Conservation (phyloP, 768 basidiomycete genomes). For the Suillus subalutaceus region DNA sequence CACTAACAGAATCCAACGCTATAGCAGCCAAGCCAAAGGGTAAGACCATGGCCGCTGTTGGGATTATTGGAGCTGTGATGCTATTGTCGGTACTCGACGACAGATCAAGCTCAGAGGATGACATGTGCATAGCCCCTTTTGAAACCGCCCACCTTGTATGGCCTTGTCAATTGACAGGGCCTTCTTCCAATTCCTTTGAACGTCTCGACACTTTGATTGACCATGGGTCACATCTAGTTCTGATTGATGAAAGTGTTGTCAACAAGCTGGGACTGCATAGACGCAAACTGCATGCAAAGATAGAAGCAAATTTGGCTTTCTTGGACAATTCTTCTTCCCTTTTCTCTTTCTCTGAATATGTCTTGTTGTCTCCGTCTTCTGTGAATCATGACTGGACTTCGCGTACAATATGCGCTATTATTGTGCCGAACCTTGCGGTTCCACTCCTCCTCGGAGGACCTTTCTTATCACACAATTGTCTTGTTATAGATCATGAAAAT, state of each 20-base stretch:
- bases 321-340: neutral
- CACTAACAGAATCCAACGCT: rapidly evolving
- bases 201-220: neutral
- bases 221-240: neutral
- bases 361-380: neutral
- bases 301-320: neutral
- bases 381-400: neutral
- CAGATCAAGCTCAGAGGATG: neutral
- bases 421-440: neutral
- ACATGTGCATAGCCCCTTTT: neutral
- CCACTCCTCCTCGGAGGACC: neutral
- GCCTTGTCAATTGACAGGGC: neutral
- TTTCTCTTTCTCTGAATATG: neutral
- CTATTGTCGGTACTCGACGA: neutral
- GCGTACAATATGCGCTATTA: neutral
- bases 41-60: neutral
- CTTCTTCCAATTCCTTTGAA: neutral
- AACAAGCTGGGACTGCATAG: neutral
- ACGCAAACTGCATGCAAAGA: neutral
- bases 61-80: neutral
- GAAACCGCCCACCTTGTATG: neutral
- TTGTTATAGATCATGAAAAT: constrained; percentile 6
- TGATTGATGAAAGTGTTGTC: neutral
- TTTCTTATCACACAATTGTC: neutral
- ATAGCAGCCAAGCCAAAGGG: too few species aligned